phyloP scores from a whole-genome alignment of 495 filamentous ascomycete genomes.

The Echria macrotheca region DNA sequence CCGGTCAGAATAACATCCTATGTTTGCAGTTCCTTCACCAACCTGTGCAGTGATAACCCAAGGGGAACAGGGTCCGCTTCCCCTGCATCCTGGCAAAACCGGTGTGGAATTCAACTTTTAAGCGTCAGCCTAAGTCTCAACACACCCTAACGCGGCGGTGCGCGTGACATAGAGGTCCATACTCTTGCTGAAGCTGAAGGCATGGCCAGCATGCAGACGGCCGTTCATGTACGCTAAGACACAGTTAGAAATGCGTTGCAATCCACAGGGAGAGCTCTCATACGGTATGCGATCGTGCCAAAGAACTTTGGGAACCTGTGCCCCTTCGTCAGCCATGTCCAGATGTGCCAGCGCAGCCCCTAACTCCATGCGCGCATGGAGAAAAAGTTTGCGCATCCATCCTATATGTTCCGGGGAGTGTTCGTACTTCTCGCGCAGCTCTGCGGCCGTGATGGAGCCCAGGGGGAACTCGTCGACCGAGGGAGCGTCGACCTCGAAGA shows the following conservation, averaged over 20 bases:
- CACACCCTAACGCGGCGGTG: too few species aligned
- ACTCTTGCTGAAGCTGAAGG: constrained; percentile 82
- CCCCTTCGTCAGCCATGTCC: background rate
- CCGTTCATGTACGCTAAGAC: constrained; percentile 77
- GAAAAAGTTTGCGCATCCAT: too few species aligned
- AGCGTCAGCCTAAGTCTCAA: constrained; percentile 30
- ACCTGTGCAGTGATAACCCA: constrained; percentile 89
- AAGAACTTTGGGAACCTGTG: constrained; percentile 72
- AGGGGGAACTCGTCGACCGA: constrained; percentile 67
- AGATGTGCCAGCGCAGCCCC: background rate
- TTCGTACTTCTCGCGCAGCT: constrained; percentile 64
- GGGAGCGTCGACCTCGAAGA: constrained; percentile 85
- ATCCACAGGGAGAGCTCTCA: background rate
- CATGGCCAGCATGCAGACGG: constrained; percentile 85
- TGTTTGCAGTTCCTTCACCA: too few species aligned
- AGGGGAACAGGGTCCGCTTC: constrained; percentile 77
- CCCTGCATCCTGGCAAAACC: constrained; percentile 87
- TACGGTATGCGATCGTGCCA: constrained; percentile 84
- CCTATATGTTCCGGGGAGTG: too few species aligned
- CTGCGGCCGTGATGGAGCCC: constrained; percentile 59
- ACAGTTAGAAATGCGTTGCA: constrained; percentile 1
- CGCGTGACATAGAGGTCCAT: constrained; percentile 52
- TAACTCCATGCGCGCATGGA: background rate
- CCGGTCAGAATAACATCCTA: too few species aligned
- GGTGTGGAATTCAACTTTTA: constrained; percentile 78